These are phyloP conservation scores for Mariannaea elegans DNA, from an alignment of 2,329 filamentous ascomycete species.

Conservation along the genomic window DNA sequence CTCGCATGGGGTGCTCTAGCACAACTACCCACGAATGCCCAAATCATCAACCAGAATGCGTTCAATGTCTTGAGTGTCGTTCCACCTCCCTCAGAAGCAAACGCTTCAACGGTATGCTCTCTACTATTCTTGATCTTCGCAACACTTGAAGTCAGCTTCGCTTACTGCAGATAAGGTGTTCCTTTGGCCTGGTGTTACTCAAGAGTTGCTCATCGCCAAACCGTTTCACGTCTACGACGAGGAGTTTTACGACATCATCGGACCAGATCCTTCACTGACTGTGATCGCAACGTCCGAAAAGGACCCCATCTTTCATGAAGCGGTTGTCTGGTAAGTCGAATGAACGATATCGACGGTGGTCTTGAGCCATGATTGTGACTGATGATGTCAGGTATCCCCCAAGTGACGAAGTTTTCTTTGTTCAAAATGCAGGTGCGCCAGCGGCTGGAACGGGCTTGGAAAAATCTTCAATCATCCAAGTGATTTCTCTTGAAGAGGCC, in stretches of 20 bases:
- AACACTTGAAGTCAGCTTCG: accelerated
- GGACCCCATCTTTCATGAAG: conserved; percentile 64
- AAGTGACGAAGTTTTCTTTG: conserved; percentile 64
- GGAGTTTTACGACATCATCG: conserved; percentile 61
- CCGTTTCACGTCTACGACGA: conserved; percentile 53
- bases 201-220: conserved; percentile 30
- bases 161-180: conserved; percentile 11
- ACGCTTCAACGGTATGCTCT: conserved; percentile 28
- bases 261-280: conserved; percentile 57
- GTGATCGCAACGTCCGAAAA: conserved; percentile 55
- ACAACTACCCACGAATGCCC: conserved; percentile 30
- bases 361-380: neutral
- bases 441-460: conserved; percentile 59
- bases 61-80: conserved; percentile 34
- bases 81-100: conserved; percentile 23
- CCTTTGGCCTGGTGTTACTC: conserved; percentile 35
- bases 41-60: conserved; percentile 35
- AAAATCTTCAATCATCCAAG: conserved; percentile 60
- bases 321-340: conserved; percentile 55
- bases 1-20: conserved; percentile 48
- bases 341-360: no score
- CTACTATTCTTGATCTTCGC: accelerated
- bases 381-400: conserved; percentile 43
- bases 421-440: conserved; percentile 58
- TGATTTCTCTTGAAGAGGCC: conserved; percentile 57